phyloP scores from a whole-genome alignment of 2,329 filamentous ascomycete genomes.

The Kalaharituber pfeilii region DNA sequence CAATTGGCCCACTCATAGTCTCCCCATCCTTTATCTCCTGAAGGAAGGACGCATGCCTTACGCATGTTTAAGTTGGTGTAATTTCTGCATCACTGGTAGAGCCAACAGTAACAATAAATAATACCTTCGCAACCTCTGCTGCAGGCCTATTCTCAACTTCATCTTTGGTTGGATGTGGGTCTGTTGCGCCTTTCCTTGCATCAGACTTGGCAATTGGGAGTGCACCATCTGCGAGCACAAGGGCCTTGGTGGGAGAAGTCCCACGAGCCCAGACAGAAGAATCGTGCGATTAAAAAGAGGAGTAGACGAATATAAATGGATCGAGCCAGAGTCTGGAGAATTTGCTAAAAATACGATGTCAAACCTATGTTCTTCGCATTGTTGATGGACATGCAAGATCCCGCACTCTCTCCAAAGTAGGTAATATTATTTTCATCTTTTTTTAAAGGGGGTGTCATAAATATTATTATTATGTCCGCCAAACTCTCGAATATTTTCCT shows the following conservation, averaged over 20 bases:
- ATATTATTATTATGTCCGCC: conserved; percentile 9
- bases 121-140: conserved; percentile 2
- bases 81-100: conserved; percentile 4
- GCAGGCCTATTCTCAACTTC: background rate
- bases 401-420: conserved; percentile 8
- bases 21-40: background rate
- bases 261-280: conserved; percentile 7
- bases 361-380: too few relatives aligned
- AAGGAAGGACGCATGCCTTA: conserved; percentile 4
- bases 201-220: background rate
- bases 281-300: conserved; percentile 8
- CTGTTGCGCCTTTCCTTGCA: background rate
- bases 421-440: conserved; percentile 7
- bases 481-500: conserved; percentile 6
- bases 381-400: conserved; percentile 1
- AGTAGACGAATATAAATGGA: conserved; percentile 6
- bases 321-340: background rate
- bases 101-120: conserved; percentile 5
- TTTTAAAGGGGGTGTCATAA: too few relatives aligned
- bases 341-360: background rate
- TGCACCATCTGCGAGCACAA: background rate
- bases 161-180: background rate
- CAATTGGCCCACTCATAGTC: conserved; percentile 2
- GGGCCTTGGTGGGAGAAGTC: conserved; percentile 3
- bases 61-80: conserved; percentile 2